Conservation (phyloP, 2,329 filamentous ascomycete genomes). For the Calonectria honghensis region DNA sequence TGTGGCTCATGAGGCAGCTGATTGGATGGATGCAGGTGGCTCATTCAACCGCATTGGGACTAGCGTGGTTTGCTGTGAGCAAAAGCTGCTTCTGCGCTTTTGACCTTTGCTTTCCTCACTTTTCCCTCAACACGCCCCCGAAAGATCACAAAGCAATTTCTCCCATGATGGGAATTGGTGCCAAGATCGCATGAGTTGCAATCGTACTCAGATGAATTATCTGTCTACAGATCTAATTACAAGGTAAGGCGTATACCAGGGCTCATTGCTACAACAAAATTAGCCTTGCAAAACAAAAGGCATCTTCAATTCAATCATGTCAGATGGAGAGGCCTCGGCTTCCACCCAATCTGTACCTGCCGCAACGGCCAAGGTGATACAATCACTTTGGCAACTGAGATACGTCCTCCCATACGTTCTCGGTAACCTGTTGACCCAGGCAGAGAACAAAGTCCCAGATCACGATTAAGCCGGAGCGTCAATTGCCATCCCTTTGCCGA, state of each 20-base stretch:
- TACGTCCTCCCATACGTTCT: constrained; percentile 79
- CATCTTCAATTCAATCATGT: constrained; percentile 8
- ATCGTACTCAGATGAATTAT: constrained; percentile 14
- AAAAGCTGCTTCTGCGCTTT: constrained; percentile 4
- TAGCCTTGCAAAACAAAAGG: constrained; percentile 8
- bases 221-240: constrained; percentile 10
- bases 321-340: constrained; percentile 23
- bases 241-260: constrained; percentile 24
- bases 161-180: constrained; percentile 2
- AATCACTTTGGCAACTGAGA: constrained; percentile 78
- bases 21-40: not conserved
- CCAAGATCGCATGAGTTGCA: constrained; percentile 15
- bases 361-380: constrained; percentile 70
- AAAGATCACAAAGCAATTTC: constrained; percentile 21
- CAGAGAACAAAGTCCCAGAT: constrained; percentile 83
- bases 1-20: not conserved
- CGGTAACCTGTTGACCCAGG: constrained; percentile 87
- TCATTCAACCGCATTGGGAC: not conserved
- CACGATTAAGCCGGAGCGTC: constrained; percentile 99
- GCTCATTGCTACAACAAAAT: constrained; percentile 8
- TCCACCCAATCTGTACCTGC: constrained; percentile 59
- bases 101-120: constrained; percentile 27
- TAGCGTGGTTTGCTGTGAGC: not conserved
- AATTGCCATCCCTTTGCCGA: constrained; percentile 88
- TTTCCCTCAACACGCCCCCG: constrained; percentile 36